phyloP scores from a whole-genome alignment of 495 filamentous ascomycete species.

The Aspergillus sclerotiicarbonarius region DNA sequence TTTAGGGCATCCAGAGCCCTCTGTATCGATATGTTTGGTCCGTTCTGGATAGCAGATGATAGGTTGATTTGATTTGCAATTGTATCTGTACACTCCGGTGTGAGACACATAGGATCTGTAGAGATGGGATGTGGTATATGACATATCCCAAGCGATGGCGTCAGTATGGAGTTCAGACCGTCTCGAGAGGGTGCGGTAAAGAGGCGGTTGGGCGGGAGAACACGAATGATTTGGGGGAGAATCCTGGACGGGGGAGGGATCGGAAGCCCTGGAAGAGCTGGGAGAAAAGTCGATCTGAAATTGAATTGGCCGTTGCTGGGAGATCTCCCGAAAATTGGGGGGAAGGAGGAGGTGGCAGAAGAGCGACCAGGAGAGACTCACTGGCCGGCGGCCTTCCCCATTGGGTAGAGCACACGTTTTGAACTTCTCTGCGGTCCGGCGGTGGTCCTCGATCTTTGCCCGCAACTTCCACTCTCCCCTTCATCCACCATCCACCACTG shows the following conservation, averaged over 20 bases:
- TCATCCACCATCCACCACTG: background rate
- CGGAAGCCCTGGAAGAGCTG: too few species aligned
- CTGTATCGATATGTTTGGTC: background rate
- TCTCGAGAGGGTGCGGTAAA: too few species aligned
- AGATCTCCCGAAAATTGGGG: background rate
- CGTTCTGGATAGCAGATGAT: background rate
- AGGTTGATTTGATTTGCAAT: background rate
- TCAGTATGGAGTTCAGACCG: too few species aligned
- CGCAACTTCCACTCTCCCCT: background rate
- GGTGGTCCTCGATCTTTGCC: slow-evolving; percentile 10
- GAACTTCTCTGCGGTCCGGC: slow-evolving; percentile 6
- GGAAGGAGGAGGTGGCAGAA: background rate
- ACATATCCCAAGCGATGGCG: background rate
- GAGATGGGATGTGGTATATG: background rate
- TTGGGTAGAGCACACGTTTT: slow-evolving; percentile 16
- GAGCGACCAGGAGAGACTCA: background rate
- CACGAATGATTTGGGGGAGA: too few species aligned
- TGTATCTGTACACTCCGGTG: background rate
- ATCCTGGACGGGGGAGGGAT: too few species aligned
- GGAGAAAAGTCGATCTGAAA: too few species aligned
- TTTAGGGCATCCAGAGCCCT: background rate
- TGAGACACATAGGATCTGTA: background rate
- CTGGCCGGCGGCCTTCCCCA: slow-evolving; percentile 18
- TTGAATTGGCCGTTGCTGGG: too few species aligned
- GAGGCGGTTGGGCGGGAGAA: too few species aligned